A percentile compares a stretch with the other conserved stretches of the same genome.
These are phyloP conservation scores for Lecanicillium sp. DNA, from an alignment of 2,329 filamentous ascomycete genomes.

Conservation along the genomic window DNA sequence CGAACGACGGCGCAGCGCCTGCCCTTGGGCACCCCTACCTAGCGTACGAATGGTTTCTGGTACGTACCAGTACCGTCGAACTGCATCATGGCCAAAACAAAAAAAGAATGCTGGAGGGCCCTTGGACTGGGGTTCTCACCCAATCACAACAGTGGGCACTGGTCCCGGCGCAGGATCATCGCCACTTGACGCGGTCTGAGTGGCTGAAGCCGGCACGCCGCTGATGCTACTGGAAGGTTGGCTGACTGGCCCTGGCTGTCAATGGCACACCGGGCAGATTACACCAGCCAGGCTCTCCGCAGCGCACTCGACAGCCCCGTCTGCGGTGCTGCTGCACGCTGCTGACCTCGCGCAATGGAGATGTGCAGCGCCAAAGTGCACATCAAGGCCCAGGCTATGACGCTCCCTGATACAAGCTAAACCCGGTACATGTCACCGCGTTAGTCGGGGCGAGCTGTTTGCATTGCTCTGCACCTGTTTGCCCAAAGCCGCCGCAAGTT, in stretches of 20 bases:
- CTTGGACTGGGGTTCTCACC: not conserved
- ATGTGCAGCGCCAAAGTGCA: not conserved
- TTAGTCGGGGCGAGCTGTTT: not conserved
- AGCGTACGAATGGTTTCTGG: no score
- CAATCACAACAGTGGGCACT: slow-evolving; percentile 2
- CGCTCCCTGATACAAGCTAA: not conserved
- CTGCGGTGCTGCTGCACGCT: no score
- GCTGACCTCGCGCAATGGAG: not conserved
- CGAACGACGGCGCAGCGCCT: not conserved
- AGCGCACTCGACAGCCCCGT: no score
- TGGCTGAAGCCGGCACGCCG: not conserved
- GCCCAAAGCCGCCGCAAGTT: no score
- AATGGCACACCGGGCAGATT: no score
- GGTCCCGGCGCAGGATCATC: slow-evolving; percentile 8
- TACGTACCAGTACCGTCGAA: not conserved
- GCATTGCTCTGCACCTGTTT: not conserved
- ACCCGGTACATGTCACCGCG: not conserved
- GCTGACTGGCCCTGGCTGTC: no score
- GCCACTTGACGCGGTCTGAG: slow-evolving; percentile 9
- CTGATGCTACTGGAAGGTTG: not conserved
- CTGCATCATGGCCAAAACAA: not conserved
- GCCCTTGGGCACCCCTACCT: not conserved
- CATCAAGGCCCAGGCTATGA: not conserved
- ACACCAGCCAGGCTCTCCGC: no score
- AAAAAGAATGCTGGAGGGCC: not conserved